Conservation (phyloP, 345 rosid species). For the Angophora floribunda region DNA sequence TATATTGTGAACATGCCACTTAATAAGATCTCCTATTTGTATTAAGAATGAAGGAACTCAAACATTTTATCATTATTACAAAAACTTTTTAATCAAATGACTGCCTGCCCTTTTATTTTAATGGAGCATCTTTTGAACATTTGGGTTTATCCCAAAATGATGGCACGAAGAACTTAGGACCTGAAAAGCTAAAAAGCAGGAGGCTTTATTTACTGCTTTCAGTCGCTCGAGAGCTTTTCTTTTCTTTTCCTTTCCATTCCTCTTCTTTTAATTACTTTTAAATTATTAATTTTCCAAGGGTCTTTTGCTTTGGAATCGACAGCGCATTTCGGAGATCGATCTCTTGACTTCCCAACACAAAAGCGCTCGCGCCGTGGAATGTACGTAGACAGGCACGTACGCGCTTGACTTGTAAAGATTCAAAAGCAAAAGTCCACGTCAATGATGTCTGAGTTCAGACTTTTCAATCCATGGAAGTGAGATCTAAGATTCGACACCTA, state of each 20-base stretch:
- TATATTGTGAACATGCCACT: not conserved
- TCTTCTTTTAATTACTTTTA: not conserved
- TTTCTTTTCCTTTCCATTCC: not conserved
- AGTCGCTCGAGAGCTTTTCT: not conserved
- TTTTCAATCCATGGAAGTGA: not conserved
- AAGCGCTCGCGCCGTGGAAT: not conserved
- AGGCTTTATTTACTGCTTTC: not conserved
- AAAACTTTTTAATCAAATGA: not conserved
- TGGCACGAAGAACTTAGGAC: not conserved
- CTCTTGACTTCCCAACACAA: not conserved
- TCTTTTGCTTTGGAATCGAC: not conserved
- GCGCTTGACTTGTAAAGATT: not conserved
- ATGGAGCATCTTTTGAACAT: not conserved
- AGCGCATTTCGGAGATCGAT: not conserved
- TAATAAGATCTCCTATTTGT: not conserved
- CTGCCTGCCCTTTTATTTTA: not conserved
- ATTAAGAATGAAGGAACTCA: not conserved
- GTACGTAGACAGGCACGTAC: not conserved
- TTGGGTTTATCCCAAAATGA: not conserved
- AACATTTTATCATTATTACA: not conserved
- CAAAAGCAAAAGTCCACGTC: not conserved
- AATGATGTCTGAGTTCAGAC: not conserved
- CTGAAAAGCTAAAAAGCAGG: not conserved
- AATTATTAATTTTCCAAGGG: not conserved
- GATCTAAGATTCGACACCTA: not conserved